These are phyloP conservation scores for Nemania serpens DNA, from an alignment of 2,329 filamentous ascomycete genomes.

Conservation along the genomic window DNA sequence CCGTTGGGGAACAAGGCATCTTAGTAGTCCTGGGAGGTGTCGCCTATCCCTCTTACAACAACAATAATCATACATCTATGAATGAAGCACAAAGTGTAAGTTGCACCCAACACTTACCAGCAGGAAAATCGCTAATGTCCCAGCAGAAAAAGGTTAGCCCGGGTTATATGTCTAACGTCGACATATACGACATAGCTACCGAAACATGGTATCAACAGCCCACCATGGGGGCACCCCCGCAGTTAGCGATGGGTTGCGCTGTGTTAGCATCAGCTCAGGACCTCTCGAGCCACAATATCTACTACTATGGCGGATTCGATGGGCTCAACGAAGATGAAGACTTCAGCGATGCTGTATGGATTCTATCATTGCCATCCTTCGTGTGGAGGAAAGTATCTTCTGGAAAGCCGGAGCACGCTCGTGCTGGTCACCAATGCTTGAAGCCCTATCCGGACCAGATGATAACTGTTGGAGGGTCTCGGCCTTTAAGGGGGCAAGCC, in stretches of 20 bases:
- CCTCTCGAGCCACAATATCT: slow-evolving; percentile 77
- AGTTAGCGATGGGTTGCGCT: slow-evolving; percentile 71
- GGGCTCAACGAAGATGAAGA: slow-evolving; percentile 48
- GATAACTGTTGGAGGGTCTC: slow-evolving; percentile 74
- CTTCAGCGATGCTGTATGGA: slow-evolving; percentile 74
- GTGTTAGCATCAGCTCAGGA: slow-evolving; percentile 74
- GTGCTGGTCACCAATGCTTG: slow-evolving; percentile 77
- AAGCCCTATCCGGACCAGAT: slow-evolving; percentile 79
- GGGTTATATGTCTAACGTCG: slow-evolving; percentile 71
- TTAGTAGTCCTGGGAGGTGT: slow-evolving; percentile 80
- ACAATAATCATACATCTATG: slow-evolving; percentile 32
- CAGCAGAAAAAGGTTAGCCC: slow-evolving; percentile 66
- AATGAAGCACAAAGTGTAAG: slow-evolving; percentile 49
- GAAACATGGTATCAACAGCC: slow-evolving; percentile 71
- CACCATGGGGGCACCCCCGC: slow-evolving; percentile 61
- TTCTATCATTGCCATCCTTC: slow-evolving; percentile 78
- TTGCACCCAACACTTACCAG: not conserved
- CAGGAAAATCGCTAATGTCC: slow-evolving; percentile 29
- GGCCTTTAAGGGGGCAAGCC: slow-evolving; percentile 36
- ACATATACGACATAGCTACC: slow-evolving; percentile 75
- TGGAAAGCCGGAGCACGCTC: slow-evolving; percentile 55
- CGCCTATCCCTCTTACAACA: slow-evolving; percentile 58
- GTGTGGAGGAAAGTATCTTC: slow-evolving; percentile 68
- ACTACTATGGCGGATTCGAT: slow-evolving; percentile 80
- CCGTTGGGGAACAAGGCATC: slow-evolving; percentile 75